Percentiles rank a stretch among this genome's conserved stretches.
Conservation (phyloP, 225 moss, liverwort and hornwort genomes). For the Physcomitrellopsis africana region DNA sequence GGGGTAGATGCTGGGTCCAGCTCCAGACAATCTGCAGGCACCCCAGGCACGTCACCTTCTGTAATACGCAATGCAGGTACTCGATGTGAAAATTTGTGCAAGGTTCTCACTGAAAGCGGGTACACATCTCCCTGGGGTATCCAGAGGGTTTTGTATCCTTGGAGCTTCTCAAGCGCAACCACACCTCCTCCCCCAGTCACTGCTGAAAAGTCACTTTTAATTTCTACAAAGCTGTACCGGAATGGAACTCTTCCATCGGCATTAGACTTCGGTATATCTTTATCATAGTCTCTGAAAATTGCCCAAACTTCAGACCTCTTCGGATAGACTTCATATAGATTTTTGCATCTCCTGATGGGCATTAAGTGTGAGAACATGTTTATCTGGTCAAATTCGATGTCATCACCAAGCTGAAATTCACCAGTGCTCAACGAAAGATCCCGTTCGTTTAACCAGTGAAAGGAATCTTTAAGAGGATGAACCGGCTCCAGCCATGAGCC, state of each 20-base stretch:
- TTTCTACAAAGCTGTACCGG: slow-evolving; percentile 76
- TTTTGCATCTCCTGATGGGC: slow-evolving; percentile 45
- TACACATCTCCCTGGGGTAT: slow-evolving; percentile 47
- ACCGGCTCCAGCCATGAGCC: slow-evolving; percentile 74
- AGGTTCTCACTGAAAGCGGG: slow-evolving; percentile 43
- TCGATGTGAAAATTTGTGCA: slow-evolving; percentile 73
- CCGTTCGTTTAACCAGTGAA: slow-evolving; percentile 49
- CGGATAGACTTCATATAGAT: slow-evolving; percentile 58
- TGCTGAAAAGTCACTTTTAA: slow-evolving; percentile 54
- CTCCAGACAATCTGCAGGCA: slow-evolving; percentile 70
- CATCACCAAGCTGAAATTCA: slow-evolving; percentile 68
- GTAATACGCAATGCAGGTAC: slow-evolving; percentile 58
- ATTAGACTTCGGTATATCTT: slow-evolving; percentile 32
- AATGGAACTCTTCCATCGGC: slow-evolving; percentile 37
- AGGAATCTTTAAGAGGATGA: slow-evolving; percentile 27
- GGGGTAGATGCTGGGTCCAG: slow-evolving; percentile 91
- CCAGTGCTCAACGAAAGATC: slow-evolving; percentile 73
- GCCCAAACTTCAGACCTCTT: slow-evolving; percentile 84
- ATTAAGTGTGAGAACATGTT: slow-evolving; percentile 82
- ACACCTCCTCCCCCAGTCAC: slow-evolving; percentile 49
- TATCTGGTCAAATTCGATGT: slow-evolving; percentile 44
- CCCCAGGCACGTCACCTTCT: slow-evolving; percentile 41
- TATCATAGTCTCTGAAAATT: slow-evolving; percentile 60
- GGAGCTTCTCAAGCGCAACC: slow-evolving; percentile 49
- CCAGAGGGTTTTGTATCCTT: slow-evolving; percentile 65